Conservation (phyloP, 176 grass and related monocot species). For the Oryza longistaminata region DNA sequence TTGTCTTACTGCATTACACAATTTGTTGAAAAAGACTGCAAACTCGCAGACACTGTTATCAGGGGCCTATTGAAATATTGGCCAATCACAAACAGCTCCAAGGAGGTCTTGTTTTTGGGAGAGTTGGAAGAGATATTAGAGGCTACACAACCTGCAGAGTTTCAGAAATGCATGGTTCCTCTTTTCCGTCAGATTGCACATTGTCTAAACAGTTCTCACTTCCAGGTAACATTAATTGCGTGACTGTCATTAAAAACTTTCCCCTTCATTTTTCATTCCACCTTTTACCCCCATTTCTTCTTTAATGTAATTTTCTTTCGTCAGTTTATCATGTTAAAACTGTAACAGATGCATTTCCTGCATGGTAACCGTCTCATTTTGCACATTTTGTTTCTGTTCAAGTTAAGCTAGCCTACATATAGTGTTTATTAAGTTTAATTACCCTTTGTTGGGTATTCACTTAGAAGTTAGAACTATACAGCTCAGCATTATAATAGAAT, state of each 20-base stretch:
- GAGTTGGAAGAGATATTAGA: slow-evolving; percentile 88
- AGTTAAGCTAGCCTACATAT: background rate
- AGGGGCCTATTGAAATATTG: slow-evolving; percentile 89
- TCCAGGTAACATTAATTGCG: slow-evolving; percentile 63
- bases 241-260: background rate
- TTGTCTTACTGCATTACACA: slow-evolving; percentile 76
- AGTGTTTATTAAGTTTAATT: background rate
- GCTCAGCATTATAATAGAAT: background rate
- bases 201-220: slow-evolving; percentile 80
- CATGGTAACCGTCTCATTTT: background rate
- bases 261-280: background rate
- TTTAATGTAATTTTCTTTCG: background rate
- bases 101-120: slow-evolving; percentile 85
- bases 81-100: slow-evolving; percentile 85
- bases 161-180: slow-evolving; percentile 94
- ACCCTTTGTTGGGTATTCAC: background rate
- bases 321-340: background rate
- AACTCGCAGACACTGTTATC: slow-evolving; percentile 77
- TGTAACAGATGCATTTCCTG: background rate
- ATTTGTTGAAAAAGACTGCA: slow-evolving; percentile 88
- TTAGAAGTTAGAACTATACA: slow-evolving; percentile 2
- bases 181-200: slow-evolving; percentile 72
- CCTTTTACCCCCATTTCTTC: background rate
- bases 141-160: slow-evolving; percentile 74
- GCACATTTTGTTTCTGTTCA: slow-evolving; percentile 17